Conservation (phyloP, 495 filamentous ascomycete genomes). For the Astrothelium macrocarpum region DNA sequence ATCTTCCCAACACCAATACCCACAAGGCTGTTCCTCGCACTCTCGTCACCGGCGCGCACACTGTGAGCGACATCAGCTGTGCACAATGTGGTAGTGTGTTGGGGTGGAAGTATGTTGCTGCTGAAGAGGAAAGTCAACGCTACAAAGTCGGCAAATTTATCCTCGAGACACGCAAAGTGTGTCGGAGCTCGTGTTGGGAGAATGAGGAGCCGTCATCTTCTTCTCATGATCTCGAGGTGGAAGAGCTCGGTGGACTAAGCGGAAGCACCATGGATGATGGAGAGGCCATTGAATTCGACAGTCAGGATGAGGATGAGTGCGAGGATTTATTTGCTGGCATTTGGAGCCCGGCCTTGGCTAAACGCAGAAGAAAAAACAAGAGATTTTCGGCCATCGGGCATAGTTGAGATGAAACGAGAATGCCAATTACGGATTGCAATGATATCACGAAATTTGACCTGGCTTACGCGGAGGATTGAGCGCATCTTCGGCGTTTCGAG, state of each 20-base stretch:
- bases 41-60: conserved; percentile 61
- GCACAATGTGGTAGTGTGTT: conserved; percentile 56
- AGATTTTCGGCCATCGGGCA: neutral
- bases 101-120: conserved; percentile 91
- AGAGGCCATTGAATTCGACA: conserved; percentile 64
- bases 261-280: conserved; percentile 17
- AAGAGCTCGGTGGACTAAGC: conserved; percentile 9
- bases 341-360: conserved; percentile 64
- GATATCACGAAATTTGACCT: neutral
- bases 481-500: neutral
- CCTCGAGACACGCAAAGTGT: conserved; percentile 72
- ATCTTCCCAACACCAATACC: conserved; percentile 48
- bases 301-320: conserved; percentile 87
- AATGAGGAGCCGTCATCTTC: conserved; percentile 17
- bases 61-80: conserved; percentile 40
- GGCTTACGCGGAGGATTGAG: neutral
- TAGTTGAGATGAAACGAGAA: neutral
- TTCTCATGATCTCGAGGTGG: neutral
- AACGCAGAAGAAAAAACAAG: neutral
- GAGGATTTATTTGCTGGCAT: conserved; percentile 85
- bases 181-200: conserved; percentile 60
- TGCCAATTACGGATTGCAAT: neutral
- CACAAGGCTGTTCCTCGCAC: conserved; percentile 58
- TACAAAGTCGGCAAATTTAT: conserved; percentile 98
- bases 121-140: conserved; percentile 66